phyloP scores from a whole-genome alignment of 257 asterid species.

The Schizonepeta tenuifolia region DNA sequence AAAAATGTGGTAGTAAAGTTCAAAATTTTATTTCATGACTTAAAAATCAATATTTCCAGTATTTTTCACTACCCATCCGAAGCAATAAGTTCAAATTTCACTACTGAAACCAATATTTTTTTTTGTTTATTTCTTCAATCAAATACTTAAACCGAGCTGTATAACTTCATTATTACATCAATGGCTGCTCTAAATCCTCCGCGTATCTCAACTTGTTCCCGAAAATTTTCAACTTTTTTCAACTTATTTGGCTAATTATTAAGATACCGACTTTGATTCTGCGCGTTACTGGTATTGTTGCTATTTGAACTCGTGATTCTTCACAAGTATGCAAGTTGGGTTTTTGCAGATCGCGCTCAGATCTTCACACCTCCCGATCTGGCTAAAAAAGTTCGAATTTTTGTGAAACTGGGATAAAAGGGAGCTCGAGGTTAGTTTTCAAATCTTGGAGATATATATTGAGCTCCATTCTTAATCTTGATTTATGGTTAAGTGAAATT shows the following conservation, averaged over 20 bases:
- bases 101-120: no score
- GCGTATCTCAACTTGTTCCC: constrained; percentile 5
- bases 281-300: constrained; percentile 25
- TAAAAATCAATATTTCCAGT: no score
- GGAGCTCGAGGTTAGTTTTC: constrained; percentile 45
- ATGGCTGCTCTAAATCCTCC: constrained; percentile 25
- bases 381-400: constrained; percentile 33
- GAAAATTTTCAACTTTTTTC: neutral
- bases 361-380: constrained; percentile 57
- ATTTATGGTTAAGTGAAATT: constrained; percentile 14
- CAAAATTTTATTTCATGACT: no score
- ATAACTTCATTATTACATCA: constrained; percentile 45
- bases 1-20: no score
- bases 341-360: constrained; percentile 66
- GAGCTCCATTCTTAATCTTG: neutral
- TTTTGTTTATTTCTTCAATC: neutral
- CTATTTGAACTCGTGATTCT: constrained; percentile 33
- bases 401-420: neutral
- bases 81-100: no score
- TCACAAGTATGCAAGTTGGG: constrained; percentile 41
- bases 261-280: constrained; percentile 30
- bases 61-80: no score
- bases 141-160: constrained; percentile 17
- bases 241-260: constrained; percentile 14
- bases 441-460: constrained; percentile 28